Conservation (phyloP, 2,329 filamentous ascomycete genomes). For the Harringtonia aguacate region DNA sequence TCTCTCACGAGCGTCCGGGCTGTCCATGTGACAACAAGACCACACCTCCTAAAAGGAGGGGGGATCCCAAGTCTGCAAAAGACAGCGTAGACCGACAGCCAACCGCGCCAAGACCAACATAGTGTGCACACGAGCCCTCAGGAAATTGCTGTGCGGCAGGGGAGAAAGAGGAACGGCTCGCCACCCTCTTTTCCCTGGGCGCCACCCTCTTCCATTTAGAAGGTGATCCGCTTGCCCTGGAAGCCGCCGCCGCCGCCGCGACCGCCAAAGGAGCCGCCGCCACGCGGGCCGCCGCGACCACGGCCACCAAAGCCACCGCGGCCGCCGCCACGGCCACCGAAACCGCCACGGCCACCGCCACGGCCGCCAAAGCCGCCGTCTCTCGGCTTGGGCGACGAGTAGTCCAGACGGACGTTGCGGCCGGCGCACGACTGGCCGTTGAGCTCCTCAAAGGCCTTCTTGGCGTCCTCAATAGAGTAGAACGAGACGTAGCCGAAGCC, state of each 20-base stretch:
- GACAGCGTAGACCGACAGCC: constrained; percentile 43
- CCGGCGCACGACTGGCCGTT: constrained; percentile 56
- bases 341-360: constrained; percentile 38
- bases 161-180: background rate
- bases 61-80: constrained; percentile 4
- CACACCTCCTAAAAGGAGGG: background rate
- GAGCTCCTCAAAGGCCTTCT: constrained; percentile 54
- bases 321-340: constrained; percentile 36
- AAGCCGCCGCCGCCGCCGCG: constrained; percentile 49
- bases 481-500: constrained; percentile 90
- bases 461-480: constrained; percentile 71
- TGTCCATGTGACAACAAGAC: background rate
- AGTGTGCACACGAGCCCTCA: constrained; percentile 27
- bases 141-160: constrained; percentile 26
- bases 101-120: constrained; percentile 36
- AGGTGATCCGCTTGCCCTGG: constrained; percentile 67
- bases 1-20: constrained; percentile 4
- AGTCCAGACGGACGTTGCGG: constrained; percentile 76
- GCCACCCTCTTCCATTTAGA: constrained; percentile 18
- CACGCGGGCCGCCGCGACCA: constrained; percentile 37
- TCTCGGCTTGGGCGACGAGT: constrained; percentile 51
- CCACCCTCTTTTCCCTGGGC: constrained; percentile 8
- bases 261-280: constrained; percentile 46
- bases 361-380: constrained; percentile 34
- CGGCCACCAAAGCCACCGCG: constrained; percentile 39